These are phyloP conservation scores for Trypanosoma grayi DNA, from an alignment of 208 protist species.

Conservation along the genomic window DNA sequence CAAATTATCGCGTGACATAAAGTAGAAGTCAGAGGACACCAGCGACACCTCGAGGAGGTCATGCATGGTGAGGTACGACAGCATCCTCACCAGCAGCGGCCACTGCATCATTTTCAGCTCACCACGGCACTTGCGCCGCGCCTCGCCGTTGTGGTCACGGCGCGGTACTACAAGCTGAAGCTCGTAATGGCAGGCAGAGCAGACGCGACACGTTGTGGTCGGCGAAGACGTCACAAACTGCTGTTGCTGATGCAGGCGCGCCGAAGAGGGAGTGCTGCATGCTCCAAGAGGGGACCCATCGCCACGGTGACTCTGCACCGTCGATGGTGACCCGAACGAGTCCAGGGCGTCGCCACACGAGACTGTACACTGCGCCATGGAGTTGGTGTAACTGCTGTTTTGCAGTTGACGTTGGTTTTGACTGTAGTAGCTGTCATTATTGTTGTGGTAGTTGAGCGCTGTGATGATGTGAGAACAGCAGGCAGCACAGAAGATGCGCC, in stretches of 20 bases:
- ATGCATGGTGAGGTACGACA: constrained; percentile 57
- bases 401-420: neutral
- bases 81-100: constrained; percentile 65
- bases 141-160: constrained; percentile 55
- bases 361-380: no score
- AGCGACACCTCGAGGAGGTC: constrained; percentile 55
- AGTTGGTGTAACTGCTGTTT: no score
- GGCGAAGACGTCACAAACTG: neutral
- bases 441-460: no score
- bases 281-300: no score
- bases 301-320: no score
- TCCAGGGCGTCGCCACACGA: no score
- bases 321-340: no score
- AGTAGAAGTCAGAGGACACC: constrained; percentile 85
- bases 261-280: neutral
- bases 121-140: constrained; percentile 71
- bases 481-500: constrained; percentile 69
- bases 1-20: constrained; percentile 79
- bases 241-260: neutral
- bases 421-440: neutral
- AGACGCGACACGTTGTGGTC: constrained; percentile 32
- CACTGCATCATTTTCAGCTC: constrained; percentile 86
- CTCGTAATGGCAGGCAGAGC: constrained; percentile 76
- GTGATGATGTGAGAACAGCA: constrained; percentile 59
- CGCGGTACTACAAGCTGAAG: constrained; percentile 76